Conservation (phyloP, 768 basidiomycete genomes). For the Trametes cinnabarina region DNA sequence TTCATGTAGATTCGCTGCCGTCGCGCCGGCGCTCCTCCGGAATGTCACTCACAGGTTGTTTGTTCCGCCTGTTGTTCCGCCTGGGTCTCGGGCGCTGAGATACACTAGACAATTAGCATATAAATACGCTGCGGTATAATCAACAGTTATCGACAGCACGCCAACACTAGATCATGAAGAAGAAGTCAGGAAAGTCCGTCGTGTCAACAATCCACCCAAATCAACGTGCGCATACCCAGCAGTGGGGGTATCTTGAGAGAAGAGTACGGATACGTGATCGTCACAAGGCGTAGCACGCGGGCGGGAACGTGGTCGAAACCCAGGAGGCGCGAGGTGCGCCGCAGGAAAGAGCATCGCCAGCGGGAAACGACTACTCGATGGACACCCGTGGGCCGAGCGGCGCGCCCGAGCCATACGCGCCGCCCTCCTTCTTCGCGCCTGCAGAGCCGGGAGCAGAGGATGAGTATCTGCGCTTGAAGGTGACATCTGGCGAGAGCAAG, state of each 20-base stretch:
- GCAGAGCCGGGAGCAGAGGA: slow-evolving; percentile 25
- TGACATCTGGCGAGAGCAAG: slow-evolving; percentile 42
- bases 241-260: slow-evolving; percentile 5
- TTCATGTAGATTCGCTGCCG: no score
- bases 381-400: slow-evolving; percentile 66
- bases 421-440: slow-evolving; percentile 44
- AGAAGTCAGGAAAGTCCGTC: not conserved
- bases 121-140: slow-evolving; percentile 16
- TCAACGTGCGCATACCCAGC: not conserved
- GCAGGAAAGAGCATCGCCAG: no score
- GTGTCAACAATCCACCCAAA: slow-evolving; percentile 10
- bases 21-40: no score
- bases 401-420: slow-evolving; percentile 50
- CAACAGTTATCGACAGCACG: slow-evolving; percentile 3
- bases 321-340: not conserved
- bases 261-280: no score
- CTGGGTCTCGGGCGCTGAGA: not conserved
- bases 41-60: not conserved
- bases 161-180: not conserved
- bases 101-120: slow-evolving; percentile 15
- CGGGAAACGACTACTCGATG: slow-evolving; percentile 72
- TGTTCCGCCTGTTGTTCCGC: not conserved
- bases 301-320: not conserved
- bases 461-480: slow-evolving; percentile 45
- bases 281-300: not conserved